These are phyloP conservation scores for Trichoderma oligosporum DNA, from an alignment of 2,329 filamentous ascomycete genomes.

Conservation along the genomic window DNA sequence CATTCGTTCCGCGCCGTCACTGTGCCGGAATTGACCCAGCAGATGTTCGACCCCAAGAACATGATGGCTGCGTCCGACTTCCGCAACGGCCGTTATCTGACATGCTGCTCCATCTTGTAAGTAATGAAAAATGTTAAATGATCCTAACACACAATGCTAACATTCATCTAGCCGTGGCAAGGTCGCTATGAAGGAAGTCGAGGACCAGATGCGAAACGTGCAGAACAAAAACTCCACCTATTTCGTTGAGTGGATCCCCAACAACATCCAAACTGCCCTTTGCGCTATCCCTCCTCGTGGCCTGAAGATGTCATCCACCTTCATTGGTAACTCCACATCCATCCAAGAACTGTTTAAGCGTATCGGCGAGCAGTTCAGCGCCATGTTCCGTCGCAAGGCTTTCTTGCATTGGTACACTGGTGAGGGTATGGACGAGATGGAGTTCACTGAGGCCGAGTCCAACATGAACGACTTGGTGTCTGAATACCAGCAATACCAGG, in stretches of 20 bases:
- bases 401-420: conserved; percentile 99
- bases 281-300: conserved; percentile 98
- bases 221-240: conserved; percentile 99
- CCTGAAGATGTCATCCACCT: conserved; percentile 98
- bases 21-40: conserved; percentile 97
- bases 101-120: conserved; percentile 97
- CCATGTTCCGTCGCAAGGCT: conserved; percentile 99
- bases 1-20: conserved; percentile 96
- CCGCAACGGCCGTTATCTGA: conserved; percentile 99
- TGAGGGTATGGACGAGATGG: conserved; percentile 99
- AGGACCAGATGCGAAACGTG: conserved; percentile 99
- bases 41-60: conserved; percentile 99
- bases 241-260: conserved; percentile 99
- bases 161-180: conserved; percentile 72
- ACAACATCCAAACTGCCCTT: conserved; percentile 99
- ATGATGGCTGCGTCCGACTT: conserved; percentile 99
- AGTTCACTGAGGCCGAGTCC: conserved; percentile 99
- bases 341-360: conserved; percentile 99
- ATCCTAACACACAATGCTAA: conserved; percentile 13
- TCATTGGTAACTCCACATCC: conserved; percentile 98
- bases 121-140: conserved; percentile 30
- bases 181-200: conserved; percentile 99
- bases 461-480: conserved; percentile 99
- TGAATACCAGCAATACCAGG: conserved; percentile 99
- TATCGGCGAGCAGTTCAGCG: conserved; percentile 98